These are phyloP conservation scores for Onygena corvina DNA, from an alignment of 2,329 filamentous ascomycete genomes.

Conservation along the genomic window DNA sequence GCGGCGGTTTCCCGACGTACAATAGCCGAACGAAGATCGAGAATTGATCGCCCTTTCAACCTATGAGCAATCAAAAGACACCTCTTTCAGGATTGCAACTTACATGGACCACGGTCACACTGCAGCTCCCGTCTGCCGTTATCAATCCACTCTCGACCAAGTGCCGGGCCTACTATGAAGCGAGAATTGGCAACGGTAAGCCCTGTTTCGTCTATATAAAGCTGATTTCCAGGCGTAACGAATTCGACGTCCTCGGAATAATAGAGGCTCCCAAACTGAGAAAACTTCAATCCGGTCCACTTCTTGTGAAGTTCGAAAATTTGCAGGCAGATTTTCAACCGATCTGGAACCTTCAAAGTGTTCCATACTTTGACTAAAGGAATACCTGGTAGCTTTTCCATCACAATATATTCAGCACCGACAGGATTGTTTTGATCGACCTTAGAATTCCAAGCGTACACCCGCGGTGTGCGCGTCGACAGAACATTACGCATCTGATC, in stretches of 20 bases:
- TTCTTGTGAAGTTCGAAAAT: slow-evolving; percentile 20
- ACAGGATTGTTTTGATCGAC: slow-evolving; percentile 13
- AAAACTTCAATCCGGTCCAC: slow-evolving; percentile 23
- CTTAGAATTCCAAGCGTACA: slow-evolving; percentile 15
- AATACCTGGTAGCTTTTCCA: slow-evolving; percentile 21
- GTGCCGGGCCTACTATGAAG: slow-evolving; percentile 21
- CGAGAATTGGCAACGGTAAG: slow-evolving; percentile 15
- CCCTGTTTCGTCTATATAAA: slow-evolving; percentile 19
- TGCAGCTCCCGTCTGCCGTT: slow-evolving; percentile 19
- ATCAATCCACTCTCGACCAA: slow-evolving; percentile 21
- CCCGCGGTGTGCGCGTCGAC: slow-evolving; percentile 14
- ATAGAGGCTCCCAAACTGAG: slow-evolving; percentile 23
- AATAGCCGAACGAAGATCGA: slow-evolving; percentile 20
- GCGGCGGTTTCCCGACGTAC: slow-evolving; percentile 19
- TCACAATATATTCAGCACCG: slow-evolving; percentile 17
- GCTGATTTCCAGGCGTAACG: slow-evolving; percentile 9
- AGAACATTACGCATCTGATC: slow-evolving; percentile 15
- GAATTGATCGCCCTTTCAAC: slow-evolving; percentile 19
- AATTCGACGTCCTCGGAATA: slow-evolving; percentile 19
- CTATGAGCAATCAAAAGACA: slow-evolving; percentile 16
- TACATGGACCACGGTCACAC: slow-evolving; percentile 21
- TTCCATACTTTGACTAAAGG: slow-evolving; percentile 18
- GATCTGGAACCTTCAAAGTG: slow-evolving; percentile 18
- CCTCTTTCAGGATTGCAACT: slow-evolving; percentile 10
- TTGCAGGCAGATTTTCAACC: slow-evolving; percentile 20